Conservation (phyloP, 345 rosid genomes). For the Dipteronia dyeriana region DNA sequence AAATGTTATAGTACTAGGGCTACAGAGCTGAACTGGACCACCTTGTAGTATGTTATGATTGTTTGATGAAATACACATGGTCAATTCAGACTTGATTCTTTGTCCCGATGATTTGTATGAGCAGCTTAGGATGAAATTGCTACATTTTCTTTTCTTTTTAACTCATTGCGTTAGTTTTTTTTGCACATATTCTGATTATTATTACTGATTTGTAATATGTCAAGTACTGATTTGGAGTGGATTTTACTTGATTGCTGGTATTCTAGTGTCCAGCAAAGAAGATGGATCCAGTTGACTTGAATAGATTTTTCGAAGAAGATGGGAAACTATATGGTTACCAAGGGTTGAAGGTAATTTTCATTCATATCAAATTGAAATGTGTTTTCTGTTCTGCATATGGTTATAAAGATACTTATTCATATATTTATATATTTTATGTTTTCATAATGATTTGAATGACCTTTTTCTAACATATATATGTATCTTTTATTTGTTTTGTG, state of each 20-base stretch:
- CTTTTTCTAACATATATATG: neutral
- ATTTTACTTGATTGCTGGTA: conserved; percentile 22
- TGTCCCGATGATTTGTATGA: neutral
- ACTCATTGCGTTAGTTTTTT: neutral
- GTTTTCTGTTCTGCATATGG: neutral
- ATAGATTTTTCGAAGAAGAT: conserved; percentile 73
- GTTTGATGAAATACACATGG: neutral
- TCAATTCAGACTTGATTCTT: neutral
- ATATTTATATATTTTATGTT: conserved; percentile 1
- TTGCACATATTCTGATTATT: neutral
- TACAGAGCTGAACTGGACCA: neutral
- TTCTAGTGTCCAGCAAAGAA: conserved; percentile 79
- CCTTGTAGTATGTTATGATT: neutral
- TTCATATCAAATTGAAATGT: neutral
- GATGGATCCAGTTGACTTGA: conserved; percentile 82
- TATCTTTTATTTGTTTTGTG: conserved; percentile 19
- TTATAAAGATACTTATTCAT: neutral
- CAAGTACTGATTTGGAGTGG: conserved; percentile 9
- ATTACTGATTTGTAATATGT: neutral
- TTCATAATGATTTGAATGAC: neutral
- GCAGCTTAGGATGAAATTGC: neutral
- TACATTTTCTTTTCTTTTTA: neutral
- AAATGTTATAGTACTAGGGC: neutral
- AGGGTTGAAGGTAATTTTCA: conserved; percentile 58
- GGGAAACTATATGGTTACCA: conserved; percentile 92